A percentile compares a stretch with the other conserved stretches of the same genome.
These are phyloP conservation scores for Botrytis galanthina DNA, from an alignment of 2,329 filamentous ascomycete genomes.

Conservation along the genomic window DNA sequence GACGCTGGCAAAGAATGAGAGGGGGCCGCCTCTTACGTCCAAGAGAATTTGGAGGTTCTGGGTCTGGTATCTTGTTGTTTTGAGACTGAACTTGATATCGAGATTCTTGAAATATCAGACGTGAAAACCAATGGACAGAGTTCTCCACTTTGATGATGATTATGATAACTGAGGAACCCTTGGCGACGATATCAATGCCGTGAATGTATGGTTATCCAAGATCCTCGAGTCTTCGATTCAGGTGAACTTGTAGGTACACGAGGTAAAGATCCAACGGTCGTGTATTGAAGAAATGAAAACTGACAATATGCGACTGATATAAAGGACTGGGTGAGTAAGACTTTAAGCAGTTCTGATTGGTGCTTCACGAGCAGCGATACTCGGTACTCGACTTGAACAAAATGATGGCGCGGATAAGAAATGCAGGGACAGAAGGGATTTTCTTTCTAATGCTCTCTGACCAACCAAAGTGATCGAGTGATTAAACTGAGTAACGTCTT, in stretches of 20 bases:
- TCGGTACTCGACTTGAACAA: constrained; percentile 18
- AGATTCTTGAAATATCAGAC: constrained; percentile 10
- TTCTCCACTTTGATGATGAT: neutral
- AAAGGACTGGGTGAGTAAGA: constrained; percentile 15
- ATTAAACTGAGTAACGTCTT: constrained; percentile 9
- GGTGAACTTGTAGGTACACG: constrained; percentile 9
- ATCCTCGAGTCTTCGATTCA: constrained; percentile 4
- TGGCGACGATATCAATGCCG: neutral
- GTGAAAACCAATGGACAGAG: neutral
- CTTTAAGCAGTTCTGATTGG: constrained; percentile 15
- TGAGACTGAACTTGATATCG: constrained; percentile 2
- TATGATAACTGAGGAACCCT: neutral
- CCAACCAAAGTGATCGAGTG: constrained; percentile 16
- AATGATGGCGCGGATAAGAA: constrained; percentile 14
- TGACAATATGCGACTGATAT: constrained; percentile 17
- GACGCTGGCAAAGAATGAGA: neutral
- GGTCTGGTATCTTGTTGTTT: neutral
- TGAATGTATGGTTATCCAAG: neutral
- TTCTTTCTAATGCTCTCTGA: neutral
- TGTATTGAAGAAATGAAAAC: constrained; percentile 10
- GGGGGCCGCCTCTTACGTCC: neutral
- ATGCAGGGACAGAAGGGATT: constrained; percentile 15
- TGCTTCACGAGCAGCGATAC: constrained; percentile 10
- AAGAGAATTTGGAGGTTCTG: neutral
- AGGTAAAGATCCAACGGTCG: constrained; percentile 10